Evolutionary conservation across 345 rosid genomes (phyloP).

Genomic region (Populus deltoides): DNA sequence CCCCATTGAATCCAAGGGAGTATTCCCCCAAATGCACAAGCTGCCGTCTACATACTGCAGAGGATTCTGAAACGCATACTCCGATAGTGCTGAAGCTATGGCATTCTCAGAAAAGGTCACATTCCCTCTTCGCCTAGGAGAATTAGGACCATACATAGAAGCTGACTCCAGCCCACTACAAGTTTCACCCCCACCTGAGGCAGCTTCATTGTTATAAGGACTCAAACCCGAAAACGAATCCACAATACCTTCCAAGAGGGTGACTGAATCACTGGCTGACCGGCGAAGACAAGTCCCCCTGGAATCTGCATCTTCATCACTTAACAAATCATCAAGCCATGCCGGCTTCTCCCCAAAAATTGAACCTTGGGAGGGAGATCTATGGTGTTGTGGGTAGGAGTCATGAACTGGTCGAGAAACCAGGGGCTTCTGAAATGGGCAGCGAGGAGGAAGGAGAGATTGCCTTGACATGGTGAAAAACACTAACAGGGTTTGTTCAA

Average conservation of each 20-base stretch:
- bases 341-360: constrained; percentile 54
- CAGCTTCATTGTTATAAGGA: constrained; percentile 31
- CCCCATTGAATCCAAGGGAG: constrained; percentile 22
- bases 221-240: constrained; percentile 39
- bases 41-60: constrained; percentile 42
- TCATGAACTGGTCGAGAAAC: constrained; percentile 27
- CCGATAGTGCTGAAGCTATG: constrained; percentile 61
- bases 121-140: constrained; percentile 57
- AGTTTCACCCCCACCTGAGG: constrained; percentile 29
- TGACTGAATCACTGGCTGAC: constrained; percentile 67
- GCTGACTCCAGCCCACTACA: constrained; percentile 51
- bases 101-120: constrained; percentile 46
- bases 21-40: constrained; percentile 34
- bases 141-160: constrained; percentile 72
- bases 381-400: constrained; percentile 35
- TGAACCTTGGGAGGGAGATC: constrained; percentile 47
- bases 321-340: constrained; percentile 63
- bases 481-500: constrained; percentile 1
- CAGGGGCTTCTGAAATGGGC: constrained; percentile 56
- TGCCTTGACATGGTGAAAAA: constrained; percentile 57
- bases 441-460: constrained; percentile 69
- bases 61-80: constrained; percentile 42
- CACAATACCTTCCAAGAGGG: constrained; percentile 50
- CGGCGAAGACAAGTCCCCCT: constrained; percentile 48
- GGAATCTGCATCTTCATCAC: constrained; percentile 35